Conservation (phyloP, 2,329 filamentous ascomycete species). For the Fusarium compactum region DNA sequence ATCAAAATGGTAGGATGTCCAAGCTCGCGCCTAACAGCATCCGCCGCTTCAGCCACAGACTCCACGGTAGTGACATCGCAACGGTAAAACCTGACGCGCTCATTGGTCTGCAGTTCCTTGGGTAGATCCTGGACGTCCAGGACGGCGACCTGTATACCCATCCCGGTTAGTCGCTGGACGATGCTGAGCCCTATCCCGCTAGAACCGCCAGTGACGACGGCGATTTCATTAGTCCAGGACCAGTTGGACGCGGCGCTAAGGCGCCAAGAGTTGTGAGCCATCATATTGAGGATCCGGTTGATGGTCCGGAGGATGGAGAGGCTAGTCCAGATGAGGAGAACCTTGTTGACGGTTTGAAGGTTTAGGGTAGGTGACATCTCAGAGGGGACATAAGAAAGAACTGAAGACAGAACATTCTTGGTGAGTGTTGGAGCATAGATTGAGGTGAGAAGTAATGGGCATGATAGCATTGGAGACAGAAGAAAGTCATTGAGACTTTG, state of each 20-base stretch:
- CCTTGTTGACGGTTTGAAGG: slow-evolving; percentile 4
- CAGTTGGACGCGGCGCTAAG: slow-evolving; percentile 38
- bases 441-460: slow-evolving; percentile 29
- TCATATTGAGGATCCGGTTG: slow-evolving; percentile 45
- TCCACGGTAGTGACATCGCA: slow-evolving; percentile 58
- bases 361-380: slow-evolving; percentile 19
- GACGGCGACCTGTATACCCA: slow-evolving; percentile 73
- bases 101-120: slow-evolving; percentile 40
- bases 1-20: slow-evolving; percentile 76
- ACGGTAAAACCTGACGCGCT: slow-evolving; percentile 49
- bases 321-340: slow-evolving; percentile 40
- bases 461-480: slow-evolving; percentile 38
- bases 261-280: slow-evolving; percentile 51
- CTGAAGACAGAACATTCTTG: slow-evolving; percentile 19
- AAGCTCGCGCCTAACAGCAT: slow-evolving; percentile 56
- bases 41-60: slow-evolving; percentile 59
- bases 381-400: slow-evolving; percentile 13
- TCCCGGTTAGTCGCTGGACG: slow-evolving; percentile 47
- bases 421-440: slow-evolving; percentile 32
- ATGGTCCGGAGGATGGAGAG: slow-evolving; percentile 41
- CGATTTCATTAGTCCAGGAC: slow-evolving; percentile 57
- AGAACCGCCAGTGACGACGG: slow-evolving; percentile 59
- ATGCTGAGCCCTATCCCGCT: slow-evolving; percentile 57
- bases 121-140: slow-evolving; percentile 67
- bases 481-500: slow-evolving; percentile 5